Evolutionary conservation across 2,329 filamentous ascomycete species (phyloP).

Genomic region (Talaromyces amestolkiae): DNA sequence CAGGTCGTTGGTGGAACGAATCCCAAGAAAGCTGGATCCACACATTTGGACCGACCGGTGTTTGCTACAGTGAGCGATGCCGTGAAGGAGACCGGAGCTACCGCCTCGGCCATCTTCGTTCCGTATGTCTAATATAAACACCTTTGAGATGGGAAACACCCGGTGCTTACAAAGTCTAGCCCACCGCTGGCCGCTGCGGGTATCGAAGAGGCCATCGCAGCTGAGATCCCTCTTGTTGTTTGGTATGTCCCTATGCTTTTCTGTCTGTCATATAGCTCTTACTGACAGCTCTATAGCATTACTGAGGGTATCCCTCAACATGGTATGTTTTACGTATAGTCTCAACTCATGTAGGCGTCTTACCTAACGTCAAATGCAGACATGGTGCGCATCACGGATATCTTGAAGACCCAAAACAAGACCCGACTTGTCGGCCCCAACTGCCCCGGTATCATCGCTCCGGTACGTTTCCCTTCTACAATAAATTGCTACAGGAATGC

Average conservation of each 20-base stretch:
- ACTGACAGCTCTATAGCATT: conserved; percentile 53
- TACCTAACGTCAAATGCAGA: conserved; percentile 52
- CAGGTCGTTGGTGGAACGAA: conserved; percentile 98
- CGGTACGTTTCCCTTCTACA: conserved; percentile 45
- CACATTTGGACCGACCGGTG: conserved; percentile 87
- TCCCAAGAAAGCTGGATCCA: conserved; percentile 93
- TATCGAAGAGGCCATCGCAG: conserved; percentile 93
- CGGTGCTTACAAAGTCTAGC: conserved; percentile 48
- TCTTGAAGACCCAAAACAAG: conserved; percentile 96
- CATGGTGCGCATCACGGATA: conserved; percentile 98
- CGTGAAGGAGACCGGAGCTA: conserved; percentile 85
- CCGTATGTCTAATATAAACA: conserved; percentile 80
- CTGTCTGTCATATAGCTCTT: conserved; percentile 8
- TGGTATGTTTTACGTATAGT: conserved; percentile 57
- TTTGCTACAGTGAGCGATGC: conserved; percentile 87
- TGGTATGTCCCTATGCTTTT: conserved; percentile 54
- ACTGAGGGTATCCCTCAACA: conserved; percentile 98
- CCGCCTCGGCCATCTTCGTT: conserved; percentile 91
- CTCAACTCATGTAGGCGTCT: not conserved
- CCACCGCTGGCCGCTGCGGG: conserved; percentile 87
- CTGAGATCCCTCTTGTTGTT: conserved; percentile 91
- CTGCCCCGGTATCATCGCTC: conserved; percentile 94
- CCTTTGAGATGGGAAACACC: not conserved
- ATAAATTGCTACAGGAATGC: not conserved
- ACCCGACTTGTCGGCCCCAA: conserved; percentile 95